Base-by-base conservation (phyloP, 306 rosid species). In the Vigna reflexopilosa region DNA sequence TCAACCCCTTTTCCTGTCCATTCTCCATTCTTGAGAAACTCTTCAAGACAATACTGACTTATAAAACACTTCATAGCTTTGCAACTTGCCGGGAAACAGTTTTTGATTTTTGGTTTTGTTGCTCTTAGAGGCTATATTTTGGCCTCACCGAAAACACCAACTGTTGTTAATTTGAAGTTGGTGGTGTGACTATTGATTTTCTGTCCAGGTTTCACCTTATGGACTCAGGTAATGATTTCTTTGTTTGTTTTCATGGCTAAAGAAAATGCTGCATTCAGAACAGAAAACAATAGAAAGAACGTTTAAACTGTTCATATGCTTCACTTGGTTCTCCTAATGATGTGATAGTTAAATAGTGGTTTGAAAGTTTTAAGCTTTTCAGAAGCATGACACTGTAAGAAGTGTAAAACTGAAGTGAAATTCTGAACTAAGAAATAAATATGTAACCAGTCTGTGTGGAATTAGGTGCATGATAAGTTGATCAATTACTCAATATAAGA, bases 161-260 rank as follows among this genome's bases (percentile, higher is more conserved):
- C 8, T 67, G 67, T 73, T 55, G 2, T 19, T 66, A 36, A n/a
- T 44, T 45, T 72, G 32, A 55, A 56, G 61, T 73, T 52, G 75
- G 19, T 58, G 28, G 73, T 17, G 62, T 66, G 14, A 15, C 9
- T 36, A 6, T 75, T 67, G 42, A 75, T 65, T 5, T 42, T 9
- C 64, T 64, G 59, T 44, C 36, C 62, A 42, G 67, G 76, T 54
- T 66, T 13, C 38, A 55, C 40, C 62, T 10, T 13, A 85, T 83
- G 86, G 86, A 83, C 48, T 72, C 80, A 58, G 86, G 89, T 82
- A 71, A 70, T 36, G 45, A 59, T 76, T 11, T 20, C 42, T 24
- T 50, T 74, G 1, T 24, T 22, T 4, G 69, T 59, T 17, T 49
- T 68, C 44, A 17, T 26, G 45, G 20, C 13, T 44, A 36, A 49